Evolutionary conservation across 2,329 filamentous ascomycete species (phyloP), one percentile per base, ranked within the genome.

Genomic region (Oidium heveae): DNA sequence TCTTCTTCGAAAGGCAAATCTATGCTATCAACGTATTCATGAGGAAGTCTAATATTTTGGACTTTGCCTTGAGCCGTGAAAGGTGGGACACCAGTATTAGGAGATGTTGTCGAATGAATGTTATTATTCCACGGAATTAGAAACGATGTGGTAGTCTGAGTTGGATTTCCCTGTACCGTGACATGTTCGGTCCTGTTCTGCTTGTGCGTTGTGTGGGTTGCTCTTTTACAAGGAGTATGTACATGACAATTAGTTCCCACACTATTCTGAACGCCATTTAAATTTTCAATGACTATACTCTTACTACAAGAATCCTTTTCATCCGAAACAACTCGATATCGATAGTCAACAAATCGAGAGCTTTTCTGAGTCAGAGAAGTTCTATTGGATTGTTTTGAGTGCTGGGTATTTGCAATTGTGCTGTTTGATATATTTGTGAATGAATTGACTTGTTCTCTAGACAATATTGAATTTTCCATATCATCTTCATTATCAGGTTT

Each of bases 1-100:
- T 80, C 78, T 58, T 81, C 78, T 52, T 81, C 76, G 13, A 74
- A 70, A 0, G 77, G 77, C 49, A 80, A 70, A 0, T 74, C 70
- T 12, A 79, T 68, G 13, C 71, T 69, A 39, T 77, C 71, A 20
- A 80, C 65, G 0, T 71, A 69, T 43, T 61, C 58, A 54, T 16
- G 72, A 72, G 4, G 71, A 68, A 63, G 77, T 78, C 37, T 28
- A 16, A 75, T 73, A 13, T 75, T 75, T 44, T 74, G 69, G 24
- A 71, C 62, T 49, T 69, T 70, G n/a, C 68, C 64, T 37, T 66
- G 70, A 20, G 74, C 72, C 10, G 70, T 68, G 63, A 77, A 74
- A 13, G 76, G 69, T 0, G 60, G 61, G n/a, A 58, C 53, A 2
- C 53, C 55, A 33, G 58, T 58, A 22, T 55, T 55, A 39, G 58